A percentile compares a stretch with the other conserved stretches of the same genome.
Conservation (phyloP, 2,329 filamentous ascomycete genomes). For the Diplodia intermedia region DNA sequence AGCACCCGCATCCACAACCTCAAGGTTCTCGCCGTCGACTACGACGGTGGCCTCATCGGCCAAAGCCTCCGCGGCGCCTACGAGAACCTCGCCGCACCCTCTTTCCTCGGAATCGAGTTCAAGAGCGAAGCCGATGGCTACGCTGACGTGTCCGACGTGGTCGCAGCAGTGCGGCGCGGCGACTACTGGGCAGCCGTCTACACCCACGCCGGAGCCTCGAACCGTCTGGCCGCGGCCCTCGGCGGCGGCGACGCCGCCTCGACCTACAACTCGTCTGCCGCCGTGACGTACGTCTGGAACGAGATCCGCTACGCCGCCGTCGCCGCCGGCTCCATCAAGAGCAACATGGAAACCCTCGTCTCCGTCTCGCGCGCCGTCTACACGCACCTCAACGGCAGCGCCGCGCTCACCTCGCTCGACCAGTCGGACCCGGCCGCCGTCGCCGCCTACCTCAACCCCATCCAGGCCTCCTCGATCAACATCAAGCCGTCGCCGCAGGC, state of each 20-base stretch:
- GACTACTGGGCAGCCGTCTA: slow-evolving; percentile 46
- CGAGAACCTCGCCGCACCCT: slow-evolving; percentile 37
- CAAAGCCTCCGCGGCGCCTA: slow-evolving; percentile 45
- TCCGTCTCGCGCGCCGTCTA: slow-evolving; percentile 45
- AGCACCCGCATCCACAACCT: slow-evolving; percentile 44
- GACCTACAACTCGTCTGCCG: slow-evolving; percentile 46
- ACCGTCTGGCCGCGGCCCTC: slow-evolving; percentile 47
- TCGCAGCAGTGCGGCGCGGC: slow-evolving; percentile 45
- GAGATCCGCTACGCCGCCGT: slow-evolving; percentile 53
- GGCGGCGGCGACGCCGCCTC: slow-evolving; percentile 40
- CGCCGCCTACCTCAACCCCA: slow-evolving; percentile 50
- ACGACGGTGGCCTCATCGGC: slow-evolving; percentile 48
- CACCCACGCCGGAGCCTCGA: slow-evolving; percentile 46
- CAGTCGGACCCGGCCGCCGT: slow-evolving; percentile 43
- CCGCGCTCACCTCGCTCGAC: slow-evolving; percentile 38
- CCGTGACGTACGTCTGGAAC: slow-evolving; percentile 55
- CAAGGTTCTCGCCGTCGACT: slow-evolving; percentile 49
- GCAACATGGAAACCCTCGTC: slow-evolving; percentile 43
- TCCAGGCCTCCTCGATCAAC: slow-evolving; percentile 46
- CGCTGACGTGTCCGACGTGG: slow-evolving; percentile 39
- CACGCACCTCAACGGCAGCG: slow-evolving; percentile 44
- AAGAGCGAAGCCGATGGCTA: slow-evolving; percentile 37
- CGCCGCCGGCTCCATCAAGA: slow-evolving; percentile 45
- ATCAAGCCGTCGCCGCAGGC: slow-evolving; percentile 53
- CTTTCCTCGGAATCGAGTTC: slow-evolving; percentile 46